phyloP scores from a whole-genome alignment of 164 flowering plant species.

The Litsea cubeba region DNA sequence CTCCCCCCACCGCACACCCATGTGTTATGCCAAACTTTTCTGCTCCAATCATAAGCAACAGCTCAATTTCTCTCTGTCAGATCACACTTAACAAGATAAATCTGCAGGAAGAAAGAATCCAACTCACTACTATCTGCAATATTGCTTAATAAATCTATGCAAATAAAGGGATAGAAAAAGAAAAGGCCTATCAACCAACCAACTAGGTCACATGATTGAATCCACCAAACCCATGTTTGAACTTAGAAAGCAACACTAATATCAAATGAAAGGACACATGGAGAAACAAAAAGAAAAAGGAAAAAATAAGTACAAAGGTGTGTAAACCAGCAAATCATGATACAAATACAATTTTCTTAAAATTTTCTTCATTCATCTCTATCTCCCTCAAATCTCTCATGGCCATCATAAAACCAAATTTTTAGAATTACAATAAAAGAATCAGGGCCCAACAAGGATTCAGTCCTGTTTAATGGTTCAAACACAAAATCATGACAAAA shows the following conservation, averaged over 20 bases:
- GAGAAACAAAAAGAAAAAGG: background rate
- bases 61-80: background rate
- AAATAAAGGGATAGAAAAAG: background rate
- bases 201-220: background rate
- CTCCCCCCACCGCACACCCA: background rate
- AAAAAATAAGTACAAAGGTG: background rate
- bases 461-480: background rate
- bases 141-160: background rate
- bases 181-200: background rate
- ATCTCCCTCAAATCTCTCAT: background rate
- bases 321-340: background rate
- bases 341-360: background rate
- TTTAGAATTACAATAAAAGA: constrained; percentile 6
- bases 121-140: background rate
- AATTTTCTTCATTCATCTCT: background rate
- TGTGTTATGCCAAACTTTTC: background rate
- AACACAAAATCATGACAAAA: background rate
- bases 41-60: background rate
- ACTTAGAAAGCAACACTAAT: background rate
- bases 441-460: background rate
- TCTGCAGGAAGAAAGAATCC: constrained; percentile 7
- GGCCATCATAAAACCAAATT: background rate
- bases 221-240: background rate
- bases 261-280: background rate
- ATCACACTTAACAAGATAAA: background rate